Evolutionary conservation across 2,329 filamentous ascomycete species (phyloP).

Genomic region (Phaeosphaeriaceae sp.): DNA sequence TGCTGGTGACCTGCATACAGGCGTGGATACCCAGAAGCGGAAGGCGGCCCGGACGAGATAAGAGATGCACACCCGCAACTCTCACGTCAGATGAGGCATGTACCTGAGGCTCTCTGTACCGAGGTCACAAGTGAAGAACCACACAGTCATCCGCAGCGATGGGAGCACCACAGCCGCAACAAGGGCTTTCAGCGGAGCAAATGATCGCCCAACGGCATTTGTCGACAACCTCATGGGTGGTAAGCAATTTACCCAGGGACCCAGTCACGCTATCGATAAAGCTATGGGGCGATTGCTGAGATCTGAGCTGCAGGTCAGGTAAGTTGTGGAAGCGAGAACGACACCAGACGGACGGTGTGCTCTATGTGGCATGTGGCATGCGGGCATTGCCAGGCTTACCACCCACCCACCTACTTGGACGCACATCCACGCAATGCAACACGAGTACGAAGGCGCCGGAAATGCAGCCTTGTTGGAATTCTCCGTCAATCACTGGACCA

Average conservation of each 20-base stretch:
- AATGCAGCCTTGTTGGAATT: constrained; percentile 1
- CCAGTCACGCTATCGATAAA: not conserved
- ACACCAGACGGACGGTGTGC: not conserved
- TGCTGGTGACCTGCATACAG: not conserved
- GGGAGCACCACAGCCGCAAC: not conserved
- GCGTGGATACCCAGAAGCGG: not conserved
- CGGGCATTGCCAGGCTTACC: not conserved
- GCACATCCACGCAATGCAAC: not conserved
- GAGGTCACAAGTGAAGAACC: not conserved
- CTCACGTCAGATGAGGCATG: constrained; percentile 5
- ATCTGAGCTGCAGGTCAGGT: not conserved
- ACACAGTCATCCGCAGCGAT: not conserved
- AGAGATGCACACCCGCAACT: not conserved
- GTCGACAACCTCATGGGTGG: not conserved
- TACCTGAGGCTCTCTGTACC: not conserved
- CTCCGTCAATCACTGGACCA: constrained; percentile 5
- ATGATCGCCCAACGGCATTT: not conserved
- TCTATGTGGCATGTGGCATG: not conserved
- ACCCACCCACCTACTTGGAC: not conserved
- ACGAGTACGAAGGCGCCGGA: not conserved
- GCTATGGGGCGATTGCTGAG: not conserved
- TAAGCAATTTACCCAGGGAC: constrained; percentile 4
- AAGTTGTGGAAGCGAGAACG: constrained; percentile 3
- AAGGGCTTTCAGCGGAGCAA: not conserved
- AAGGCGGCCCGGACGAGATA: not conserved